phyloP scores from a whole-genome alignment of 805 yeast genomes.

The Scheffersomyces coipomensis region DNA sequence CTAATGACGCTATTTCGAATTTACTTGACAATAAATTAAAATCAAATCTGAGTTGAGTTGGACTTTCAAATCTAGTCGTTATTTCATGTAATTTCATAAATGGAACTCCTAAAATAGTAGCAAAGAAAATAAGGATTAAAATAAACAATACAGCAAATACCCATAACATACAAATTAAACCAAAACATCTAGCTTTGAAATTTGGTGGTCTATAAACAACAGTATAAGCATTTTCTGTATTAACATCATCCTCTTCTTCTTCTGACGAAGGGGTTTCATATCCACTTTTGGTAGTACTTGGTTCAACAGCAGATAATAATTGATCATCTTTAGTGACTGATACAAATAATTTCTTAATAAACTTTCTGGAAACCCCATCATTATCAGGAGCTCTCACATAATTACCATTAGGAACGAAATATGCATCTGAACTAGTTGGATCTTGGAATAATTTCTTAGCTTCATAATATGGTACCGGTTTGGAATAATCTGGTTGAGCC shows the following conservation, averaged over 20 bases:
- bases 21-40: neutral
- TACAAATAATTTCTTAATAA: constrained; percentile 66
- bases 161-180: constrained; percentile 49
- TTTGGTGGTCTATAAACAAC: constrained; percentile 87
- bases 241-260: constrained; percentile 32
- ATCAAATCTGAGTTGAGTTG: neutral
- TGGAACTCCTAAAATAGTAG: constrained; percentile 30
- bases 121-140: constrained; percentile 16
- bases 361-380: constrained; percentile 70
- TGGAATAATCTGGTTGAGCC: constrained; percentile 51
- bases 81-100: constrained; percentile 6
- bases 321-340: constrained; percentile 80
- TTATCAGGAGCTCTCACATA: constrained; percentile 84
- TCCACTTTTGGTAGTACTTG: constrained; percentile 8
- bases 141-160: constrained; percentile 36
- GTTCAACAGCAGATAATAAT: constrained; percentile 31
- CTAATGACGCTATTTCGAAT: constrained; percentile 16
- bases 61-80: neutral
- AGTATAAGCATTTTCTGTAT: constrained; percentile 48
- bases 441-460: constrained; percentile 44
- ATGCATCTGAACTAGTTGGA: constrained; percentile 44
- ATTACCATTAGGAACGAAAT: constrained; percentile 77
- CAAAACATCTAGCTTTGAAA: constrained; percentile 59
- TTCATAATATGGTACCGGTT: constrained; percentile 52
- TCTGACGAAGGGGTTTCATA: constrained; percentile 32